Base-by-base conservation (phyloP, 1,284 basidiomycete genomes). In the Salmacisia buchloeana region DNA sequence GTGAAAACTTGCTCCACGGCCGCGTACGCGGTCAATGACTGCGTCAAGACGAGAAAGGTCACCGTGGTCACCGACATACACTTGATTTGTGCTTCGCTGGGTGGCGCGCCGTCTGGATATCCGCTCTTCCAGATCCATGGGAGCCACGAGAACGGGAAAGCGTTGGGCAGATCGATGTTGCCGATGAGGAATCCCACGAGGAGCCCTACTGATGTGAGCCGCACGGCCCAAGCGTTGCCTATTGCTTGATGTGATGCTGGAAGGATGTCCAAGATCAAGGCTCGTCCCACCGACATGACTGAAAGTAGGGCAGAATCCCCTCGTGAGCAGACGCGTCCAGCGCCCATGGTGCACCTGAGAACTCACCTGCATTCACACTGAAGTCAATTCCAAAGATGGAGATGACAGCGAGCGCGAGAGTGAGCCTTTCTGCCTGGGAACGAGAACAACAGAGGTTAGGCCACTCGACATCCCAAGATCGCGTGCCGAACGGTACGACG, bases 171-270 rank as follows among this genome's bases (percentile, higher is more conserved):
- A 43, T 77, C 71, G 21, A 73, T 58, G 49, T 76, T 69, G 39
- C 76, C 73, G n/a, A 77, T 63, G 13, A 76, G 64, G 36, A 75
- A 77, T 58, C 77, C 77, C 10, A 76, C 38, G 36, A 79, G 68
- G 1, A 73, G 65, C 6, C 77, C 77, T 0, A 68, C 38, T 10
- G 70, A 75, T 4, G 70, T 69, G 88, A 97, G 92, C 25, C 90
- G 84, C 0, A 91, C 91, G 1, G 91, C 93, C 94, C 94, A 98
- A 0, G 94, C 94, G 78, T 94, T 97, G 0, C 89, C 94, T 23
- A 86, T 83, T 7, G 92, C 87, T 79, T 97, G 94, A 57, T 87
- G 84, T 0, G 84, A 80, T 0, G 89, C 83, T 3, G 83, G 80
- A 0, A 85, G 73, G 2, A 84, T 82, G 72, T 86, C 85, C 0